These are phyloP conservation scores for Magnolia sinica DNA, from an alignment of 164 flowering plant genomes.

Conservation along the genomic window DNA sequence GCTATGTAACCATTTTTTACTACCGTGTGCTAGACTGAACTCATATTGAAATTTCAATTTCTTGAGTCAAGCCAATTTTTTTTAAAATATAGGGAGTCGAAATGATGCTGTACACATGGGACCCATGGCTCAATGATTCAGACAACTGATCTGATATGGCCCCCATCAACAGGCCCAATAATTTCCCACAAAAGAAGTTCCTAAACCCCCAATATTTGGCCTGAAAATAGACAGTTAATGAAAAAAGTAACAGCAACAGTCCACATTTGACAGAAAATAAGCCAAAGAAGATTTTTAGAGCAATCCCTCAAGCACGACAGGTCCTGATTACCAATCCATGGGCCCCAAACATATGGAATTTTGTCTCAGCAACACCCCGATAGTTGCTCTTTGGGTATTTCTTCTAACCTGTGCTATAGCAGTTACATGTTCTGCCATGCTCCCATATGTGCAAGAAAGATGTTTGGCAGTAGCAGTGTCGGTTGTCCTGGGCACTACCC, in stretches of 20 bases:
- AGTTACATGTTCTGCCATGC: constrained; percentile 20
- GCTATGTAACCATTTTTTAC: too few relatives aligned
- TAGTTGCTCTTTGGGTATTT: neutral
- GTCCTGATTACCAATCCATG: neutral
- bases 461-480: constrained; percentile 21
- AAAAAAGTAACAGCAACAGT: too few relatives aligned
- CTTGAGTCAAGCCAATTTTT: too few relatives aligned
- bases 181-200: too few relatives aligned
- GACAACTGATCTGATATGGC: neutral
- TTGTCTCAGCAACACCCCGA: neutral
- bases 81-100: neutral
- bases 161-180: neutral
- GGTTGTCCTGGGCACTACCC: constrained; percentile 14
- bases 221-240: too few relatives aligned
- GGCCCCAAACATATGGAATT: neutral
- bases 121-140: neutral
- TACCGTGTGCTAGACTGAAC: too few relatives aligned
- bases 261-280: too few relatives aligned
- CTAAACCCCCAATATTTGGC: too few relatives aligned
- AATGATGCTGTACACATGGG: neutral
- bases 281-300: neutral
- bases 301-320: neutral
- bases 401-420: constrained; percentile 23
- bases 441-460: constrained; percentile 22
- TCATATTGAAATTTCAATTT: too few relatives aligned